Evolutionary conservation across 2,329 filamentous ascomycete genomes (phyloP).

Genomic region (Amauroascus verrucosus): DNA sequence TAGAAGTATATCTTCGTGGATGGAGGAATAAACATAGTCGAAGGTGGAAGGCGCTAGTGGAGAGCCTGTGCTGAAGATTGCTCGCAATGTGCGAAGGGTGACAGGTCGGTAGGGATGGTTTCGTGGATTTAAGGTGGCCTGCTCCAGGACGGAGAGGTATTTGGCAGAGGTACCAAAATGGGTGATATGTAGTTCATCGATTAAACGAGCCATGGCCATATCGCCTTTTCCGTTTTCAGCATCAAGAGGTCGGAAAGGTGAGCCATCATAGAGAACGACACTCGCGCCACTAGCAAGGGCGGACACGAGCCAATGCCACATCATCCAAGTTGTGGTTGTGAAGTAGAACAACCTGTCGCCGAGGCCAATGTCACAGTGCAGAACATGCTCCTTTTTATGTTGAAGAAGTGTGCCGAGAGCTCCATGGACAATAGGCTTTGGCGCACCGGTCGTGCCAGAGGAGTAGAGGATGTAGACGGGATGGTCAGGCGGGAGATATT

Average conservation of each 20-base stretch:
- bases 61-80: conserved; percentile 89
- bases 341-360: conserved; percentile 78
- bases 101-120: conserved; percentile 38
- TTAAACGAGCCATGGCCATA: conserved; percentile 69
- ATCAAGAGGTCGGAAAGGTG: conserved; percentile 65
- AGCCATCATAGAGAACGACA: conserved; percentile 82
- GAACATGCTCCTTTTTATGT: conserved; percentile 90
- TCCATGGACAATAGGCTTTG: conserved; percentile 92
- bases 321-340: conserved; percentile 97
- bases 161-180: conserved; percentile 94
- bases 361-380: conserved; percentile 71
- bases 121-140: conserved; percentile 55
- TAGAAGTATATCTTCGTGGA: conserved; percentile 71
- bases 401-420: conserved; percentile 82
- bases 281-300: conserved; percentile 74
- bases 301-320: conserved; percentile 97
- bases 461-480: conserved; percentile 92
- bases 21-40: conserved; percentile 73
- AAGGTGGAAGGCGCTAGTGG: conserved; percentile 90
- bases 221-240: conserved; percentile 52
- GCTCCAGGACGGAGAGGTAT: conserved; percentile 83
- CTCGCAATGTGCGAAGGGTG: conserved; percentile 49
- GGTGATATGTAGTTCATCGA: conserved; percentile 70
- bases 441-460: conserved; percentile 74
- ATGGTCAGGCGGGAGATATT: conserved; percentile 70